Conservation (phyloP, 139 green algal species). For the Chlorella vulgaris region DNA sequence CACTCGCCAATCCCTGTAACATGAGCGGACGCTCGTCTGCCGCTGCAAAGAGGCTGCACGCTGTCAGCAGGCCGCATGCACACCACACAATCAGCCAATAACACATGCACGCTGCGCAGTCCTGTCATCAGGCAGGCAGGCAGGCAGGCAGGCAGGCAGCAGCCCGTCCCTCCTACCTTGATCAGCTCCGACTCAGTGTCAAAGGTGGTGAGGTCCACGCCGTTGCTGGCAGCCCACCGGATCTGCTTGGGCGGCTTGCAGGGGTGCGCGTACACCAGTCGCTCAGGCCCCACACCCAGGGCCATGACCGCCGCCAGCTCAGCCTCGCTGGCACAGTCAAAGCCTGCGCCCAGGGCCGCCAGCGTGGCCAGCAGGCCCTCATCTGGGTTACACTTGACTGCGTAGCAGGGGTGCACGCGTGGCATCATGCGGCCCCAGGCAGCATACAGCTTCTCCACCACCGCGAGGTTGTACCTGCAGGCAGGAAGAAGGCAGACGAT, state of each 20-base stretch:
- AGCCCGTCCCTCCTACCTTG: slow-evolving; percentile 7
- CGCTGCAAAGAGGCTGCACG: too few species aligned
- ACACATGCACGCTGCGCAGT: too few species aligned
- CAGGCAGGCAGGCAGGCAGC: too few species aligned
- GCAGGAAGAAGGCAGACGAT: background rate
- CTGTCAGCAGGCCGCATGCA: background rate
- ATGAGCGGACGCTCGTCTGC: too few species aligned
- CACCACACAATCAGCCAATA: too few species aligned
- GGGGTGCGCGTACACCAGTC: slow-evolving; percentile 95
- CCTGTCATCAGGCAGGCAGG: too few species aligned
- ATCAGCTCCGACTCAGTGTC: slow-evolving; percentile 72
- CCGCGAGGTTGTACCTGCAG: slow-evolving; percentile 34
- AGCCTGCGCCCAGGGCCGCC: slow-evolving; percentile 86
- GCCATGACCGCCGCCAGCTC: slow-evolving; percentile 85
- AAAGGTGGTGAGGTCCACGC: slow-evolving; percentile 89
- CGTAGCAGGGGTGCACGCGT: slow-evolving; percentile 87
- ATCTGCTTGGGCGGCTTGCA: slow-evolving; percentile 93
- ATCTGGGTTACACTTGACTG: slow-evolving; percentile 97
- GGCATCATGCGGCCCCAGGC: slow-evolving; percentile 79
- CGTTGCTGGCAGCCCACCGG: slow-evolving; percentile 41
- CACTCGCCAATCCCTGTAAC: too few species aligned
- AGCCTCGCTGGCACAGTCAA: slow-evolving; percentile 92
- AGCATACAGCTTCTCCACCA: slow-evolving; percentile 27
- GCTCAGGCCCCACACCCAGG: slow-evolving; percentile 74
- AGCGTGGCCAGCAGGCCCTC: slow-evolving; percentile 82